Conservation (phyloP, 495 filamentous ascomycete species). For the Astrothelium subdiscretum region DNA sequence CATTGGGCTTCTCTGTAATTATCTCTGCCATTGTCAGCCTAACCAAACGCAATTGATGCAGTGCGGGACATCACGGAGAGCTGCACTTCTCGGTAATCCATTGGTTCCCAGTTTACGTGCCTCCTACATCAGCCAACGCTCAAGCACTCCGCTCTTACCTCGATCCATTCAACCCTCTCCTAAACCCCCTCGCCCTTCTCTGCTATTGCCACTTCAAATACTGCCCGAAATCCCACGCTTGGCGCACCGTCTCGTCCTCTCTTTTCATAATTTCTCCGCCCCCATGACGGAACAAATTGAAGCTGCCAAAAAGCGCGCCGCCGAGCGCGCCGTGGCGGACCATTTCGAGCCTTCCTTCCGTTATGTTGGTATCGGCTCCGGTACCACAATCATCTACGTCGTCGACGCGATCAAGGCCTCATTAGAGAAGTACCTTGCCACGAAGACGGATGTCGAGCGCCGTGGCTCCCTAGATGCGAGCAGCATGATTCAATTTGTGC, state of each 20-base stretch:
- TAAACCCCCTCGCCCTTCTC: too few relatives aligned
- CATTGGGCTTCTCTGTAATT: background rate
- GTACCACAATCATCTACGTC: slow-evolving; percentile 88
- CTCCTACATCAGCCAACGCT: background rate
- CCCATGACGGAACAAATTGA: slow-evolving; percentile 40
- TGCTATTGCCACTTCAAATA: too few relatives aligned
- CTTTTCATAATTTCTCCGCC: too few relatives aligned
- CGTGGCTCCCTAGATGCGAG: slow-evolving; percentile 3
- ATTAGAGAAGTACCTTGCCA: slow-evolving; percentile 12
- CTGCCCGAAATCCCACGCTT: too few relatives aligned
- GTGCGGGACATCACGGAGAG: background rate
- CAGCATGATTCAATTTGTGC: slow-evolving; percentile 50
- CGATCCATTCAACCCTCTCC: background rate
- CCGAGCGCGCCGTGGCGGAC: slow-evolving; percentile 69
- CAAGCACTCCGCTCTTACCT: background rate
- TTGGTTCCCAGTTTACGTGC: background rate
- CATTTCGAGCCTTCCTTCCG: slow-evolving; percentile 62
- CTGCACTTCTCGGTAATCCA: background rate
- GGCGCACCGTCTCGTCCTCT: too few relatives aligned
- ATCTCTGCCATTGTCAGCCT: background rate
- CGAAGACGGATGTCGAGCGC: slow-evolving; percentile 14
- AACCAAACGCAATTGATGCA: background rate
- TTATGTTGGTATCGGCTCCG: slow-evolving; percentile 85
- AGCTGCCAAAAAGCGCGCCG: slow-evolving; percentile 72
- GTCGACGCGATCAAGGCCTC: slow-evolving; percentile 82